A percentile compares a stretch with the other conserved stretches of the same genome.
Evolutionary conservation across 805 yeast species (phyloP).

Genomic region (Kodamaea lidongshanica): DNA sequence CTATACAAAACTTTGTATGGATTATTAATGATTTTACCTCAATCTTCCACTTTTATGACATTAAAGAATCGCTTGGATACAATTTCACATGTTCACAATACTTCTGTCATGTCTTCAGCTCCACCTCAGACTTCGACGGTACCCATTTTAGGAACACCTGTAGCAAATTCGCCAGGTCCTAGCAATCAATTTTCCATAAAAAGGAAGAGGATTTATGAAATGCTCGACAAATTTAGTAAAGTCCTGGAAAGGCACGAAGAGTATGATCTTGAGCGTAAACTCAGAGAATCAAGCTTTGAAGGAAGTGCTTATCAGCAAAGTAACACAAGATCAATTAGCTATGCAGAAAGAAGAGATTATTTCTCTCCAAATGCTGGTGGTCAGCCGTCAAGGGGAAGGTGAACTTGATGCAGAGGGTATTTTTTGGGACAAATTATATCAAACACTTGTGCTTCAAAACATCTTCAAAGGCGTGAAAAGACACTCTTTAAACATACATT

Average conservation of each 20-base stretch:
- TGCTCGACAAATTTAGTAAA: conserved; percentile 34
- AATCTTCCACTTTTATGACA: conserved; percentile 81
- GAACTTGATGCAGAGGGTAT: no score
- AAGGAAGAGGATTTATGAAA: conserved; percentile 33
- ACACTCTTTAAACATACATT: no score
- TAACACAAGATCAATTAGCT: neutral
- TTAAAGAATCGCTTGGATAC: conserved; percentile 69
- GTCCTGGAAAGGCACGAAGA: conserved; percentile 32
- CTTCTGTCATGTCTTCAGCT: conserved; percentile 9
- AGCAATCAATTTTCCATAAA: conserved; percentile 30
- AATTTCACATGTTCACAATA: conserved; percentile 37
- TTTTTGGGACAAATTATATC: no score
- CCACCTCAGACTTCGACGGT: conserved; percentile 3
- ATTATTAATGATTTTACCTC: conserved; percentile 87
- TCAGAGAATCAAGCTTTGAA: conserved; percentile 6
- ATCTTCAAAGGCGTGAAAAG: no score
- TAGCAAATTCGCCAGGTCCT: conserved; percentile 13
- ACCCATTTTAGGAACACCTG: conserved; percentile 4
- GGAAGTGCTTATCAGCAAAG: conserved; percentile 3
- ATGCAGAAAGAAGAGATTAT: conserved; percentile 10
- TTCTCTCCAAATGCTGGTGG: no score
- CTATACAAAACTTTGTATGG: conserved; percentile 87
- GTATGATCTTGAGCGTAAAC: conserved; percentile 8
- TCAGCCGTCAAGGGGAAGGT: no score
- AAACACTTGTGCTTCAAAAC: no score